Base-by-base conservation (phyloP, 306 rosid genomes). In the Delonix regia region DNA sequence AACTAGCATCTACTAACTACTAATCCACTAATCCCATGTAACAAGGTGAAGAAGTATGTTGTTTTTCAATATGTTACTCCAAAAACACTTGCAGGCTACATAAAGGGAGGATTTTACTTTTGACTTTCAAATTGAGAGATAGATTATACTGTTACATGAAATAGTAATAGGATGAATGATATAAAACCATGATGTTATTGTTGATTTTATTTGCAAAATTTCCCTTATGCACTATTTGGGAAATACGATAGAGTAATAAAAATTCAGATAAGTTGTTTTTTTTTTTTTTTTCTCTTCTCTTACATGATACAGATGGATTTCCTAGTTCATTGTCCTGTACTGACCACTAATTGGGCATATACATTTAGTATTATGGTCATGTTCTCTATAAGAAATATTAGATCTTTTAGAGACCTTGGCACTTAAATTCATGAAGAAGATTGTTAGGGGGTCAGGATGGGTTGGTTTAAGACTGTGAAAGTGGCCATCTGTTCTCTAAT, bases 121-220 rank as follows among this genome's bases (percentile, higher is more conserved):
- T 5, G 41, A 25, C 55, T 66, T 77, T 7, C 55, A 47, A 51
- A 18, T 15, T 45, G 63, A 34, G 59, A 78, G 48, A 24, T 47
- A 59, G 72, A n/a, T 45, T 36, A 36, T 28, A 5, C 45, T 76
- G 16, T 63, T 48, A 15, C 51, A 34, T 33, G 80, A 64, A 52
- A 12, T 44, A 14, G 16, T 64, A 64, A 9, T 19, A 30, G 69
- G 33, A 57, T 9, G 27, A 41, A 74, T 48, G 57, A 61, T 44
- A 4, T 42, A 14, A 9, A 2, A 74, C 57, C 21, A 1, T n/a
- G 13, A n/a, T 13, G 55, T 28, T 9, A 22, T 33, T 39, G 15
- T 25, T 28, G 41, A 18, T 41, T 51, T 51, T 66, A 36, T 49
- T 53, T 34, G 27, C 22, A 22, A 49, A 49, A 33, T 48, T 49